Conservation (phyloP, 2,329 filamentous ascomycete genomes). For the Ophiostoma sp. region DNA sequence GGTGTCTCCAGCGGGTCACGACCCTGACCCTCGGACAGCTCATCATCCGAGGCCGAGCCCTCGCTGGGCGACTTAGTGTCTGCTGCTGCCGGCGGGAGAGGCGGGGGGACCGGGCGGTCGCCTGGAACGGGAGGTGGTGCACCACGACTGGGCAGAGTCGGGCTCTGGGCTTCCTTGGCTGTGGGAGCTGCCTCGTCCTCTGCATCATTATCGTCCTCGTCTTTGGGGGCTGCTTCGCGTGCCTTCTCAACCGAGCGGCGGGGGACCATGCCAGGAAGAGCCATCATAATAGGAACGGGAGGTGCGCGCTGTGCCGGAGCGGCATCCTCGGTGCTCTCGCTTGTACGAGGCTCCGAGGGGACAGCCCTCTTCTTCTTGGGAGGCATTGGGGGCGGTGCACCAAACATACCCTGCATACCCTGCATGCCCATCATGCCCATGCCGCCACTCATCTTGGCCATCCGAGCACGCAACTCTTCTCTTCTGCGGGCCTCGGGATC, state of each 20-base stretch:
- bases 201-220: conserved; percentile 34
- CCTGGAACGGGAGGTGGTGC: conserved; percentile 44
- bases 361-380: conserved; percentile 55
- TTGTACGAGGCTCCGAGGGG: conserved; percentile 42
- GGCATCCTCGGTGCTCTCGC: conserved; percentile 28
- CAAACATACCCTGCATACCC: conserved; percentile 84
- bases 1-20: conserved; percentile 41
- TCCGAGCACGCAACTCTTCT: conserved; percentile 84
- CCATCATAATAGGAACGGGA: conserved; percentile 55
- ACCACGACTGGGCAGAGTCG: conserved; percentile 32
- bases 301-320: conserved; percentile 45
- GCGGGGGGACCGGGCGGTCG: conserved; percentile 51
- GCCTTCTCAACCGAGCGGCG: conserved; percentile 43
- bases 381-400: conserved; percentile 47
- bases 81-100: conserved; percentile 47
- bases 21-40: conserved; percentile 54
- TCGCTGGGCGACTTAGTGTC: conserved; percentile 61
- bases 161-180: conserved; percentile 30
- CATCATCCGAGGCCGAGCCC: conserved; percentile 85
- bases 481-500: conserved; percentile 81
- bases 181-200: conserved; percentile 33
- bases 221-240: conserved; percentile 25
- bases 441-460: conserved; percentile 97
- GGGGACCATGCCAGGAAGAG: conserved; percentile 67
- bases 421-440: conserved; percentile 92